Base-by-base conservation (phyloP, 2,329 filamentous ascomycete genomes). In the Pseudogymnoascus verrucosus region DNA sequence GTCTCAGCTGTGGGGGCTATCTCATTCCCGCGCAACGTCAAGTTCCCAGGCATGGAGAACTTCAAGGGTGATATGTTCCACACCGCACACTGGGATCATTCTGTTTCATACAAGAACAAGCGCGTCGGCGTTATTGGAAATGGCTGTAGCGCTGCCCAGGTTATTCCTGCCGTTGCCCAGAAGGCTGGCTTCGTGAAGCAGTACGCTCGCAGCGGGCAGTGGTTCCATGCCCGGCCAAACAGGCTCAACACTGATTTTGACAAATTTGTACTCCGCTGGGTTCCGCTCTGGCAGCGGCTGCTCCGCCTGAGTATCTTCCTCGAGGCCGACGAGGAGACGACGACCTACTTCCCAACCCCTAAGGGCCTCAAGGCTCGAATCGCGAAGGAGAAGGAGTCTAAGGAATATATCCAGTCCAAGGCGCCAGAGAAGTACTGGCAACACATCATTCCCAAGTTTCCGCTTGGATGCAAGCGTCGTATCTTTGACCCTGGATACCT, bases 381-480 rank as follows among this genome's bases (percentile, higher is more conserved):
- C 4, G 63, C 47, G 3, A 60, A 64, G 1, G 69, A 71, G 36
- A 23, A 51, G 5, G 51, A 40, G 4, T 64, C 69, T 7, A 65
- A 65, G 3, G 26, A 68, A 28, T 70, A 72, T 59, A 71, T 71
- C 11, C 42, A 65, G 6, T 26, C 36, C 4, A 66, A 36, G 39
- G 64, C 70, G 1, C 70, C 70, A 36, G 74, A 80, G 60, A 82
- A 85, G 71, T 89, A 88, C 65, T 82, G 84, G 66, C 80, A 85
- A 31, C 77, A 86, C 5, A 71, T 81, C 82, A 1, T 79, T 77
- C 1, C 83, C 85, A 65, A 84, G 5, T 71, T 68, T 64, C 67
- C 66, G 5, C 61, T 70, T 21, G 72, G 71, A 7, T 74, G 72
- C 64, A 74, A 74, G 40, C 65, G 72, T 12, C 66, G 71, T 4